Evolutionary conservation across 805 yeast species (phyloP).

Genomic region (Candida pini): DNA sequence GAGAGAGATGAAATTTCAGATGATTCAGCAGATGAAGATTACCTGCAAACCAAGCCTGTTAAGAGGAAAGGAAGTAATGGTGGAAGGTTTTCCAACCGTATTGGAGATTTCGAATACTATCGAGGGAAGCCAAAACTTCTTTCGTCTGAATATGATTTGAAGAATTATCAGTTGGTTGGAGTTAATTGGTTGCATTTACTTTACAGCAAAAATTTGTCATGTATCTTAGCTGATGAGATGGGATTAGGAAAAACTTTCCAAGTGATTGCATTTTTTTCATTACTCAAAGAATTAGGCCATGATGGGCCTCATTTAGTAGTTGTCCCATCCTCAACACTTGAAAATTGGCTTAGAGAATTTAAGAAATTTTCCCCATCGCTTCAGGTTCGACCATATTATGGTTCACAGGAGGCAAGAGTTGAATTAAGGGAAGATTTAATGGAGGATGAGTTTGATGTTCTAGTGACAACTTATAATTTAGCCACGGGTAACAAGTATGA

Average conservation of each 20-base stretch:
- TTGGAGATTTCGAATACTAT: conserved; percentile 38
- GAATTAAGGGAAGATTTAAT: conserved; percentile 71
- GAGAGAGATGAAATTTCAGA: conserved; percentile 5
- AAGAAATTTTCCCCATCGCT: conserved; percentile 79
- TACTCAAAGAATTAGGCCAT: conserved; percentile 56
- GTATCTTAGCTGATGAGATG: conserved; percentile 98
- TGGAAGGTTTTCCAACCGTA: background rate
- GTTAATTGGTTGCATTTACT: conserved; percentile 85
- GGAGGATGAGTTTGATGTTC: conserved; percentile 65
- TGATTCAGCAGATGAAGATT: background rate
- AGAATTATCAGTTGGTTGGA: conserved; percentile 95
- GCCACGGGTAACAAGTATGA: conserved; percentile 87
- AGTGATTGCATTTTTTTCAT: conserved; percentile 87
- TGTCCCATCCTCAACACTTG: conserved; percentile 94
- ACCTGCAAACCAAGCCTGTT: conserved; percentile 7
- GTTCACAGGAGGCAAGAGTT: conserved; percentile 77
- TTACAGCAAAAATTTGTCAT: conserved; percentile 73
- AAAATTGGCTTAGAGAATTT: conserved; percentile 96
- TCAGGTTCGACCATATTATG: conserved; percentile 89
- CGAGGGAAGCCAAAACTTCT: conserved; percentile 67
- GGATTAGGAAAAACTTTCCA: conserved; percentile 97
- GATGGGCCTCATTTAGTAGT: conserved; percentile 87
- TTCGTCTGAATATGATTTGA: conserved; percentile 59
- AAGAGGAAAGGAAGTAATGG: conserved; percentile 17
- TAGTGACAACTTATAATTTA: conserved; percentile 89